Percentiles rank a stretch among this genome's conserved stretches.
Evolutionary conservation across 2,329 filamentous ascomycete species (phyloP).

Genomic region (Xylaria digitata): DNA sequence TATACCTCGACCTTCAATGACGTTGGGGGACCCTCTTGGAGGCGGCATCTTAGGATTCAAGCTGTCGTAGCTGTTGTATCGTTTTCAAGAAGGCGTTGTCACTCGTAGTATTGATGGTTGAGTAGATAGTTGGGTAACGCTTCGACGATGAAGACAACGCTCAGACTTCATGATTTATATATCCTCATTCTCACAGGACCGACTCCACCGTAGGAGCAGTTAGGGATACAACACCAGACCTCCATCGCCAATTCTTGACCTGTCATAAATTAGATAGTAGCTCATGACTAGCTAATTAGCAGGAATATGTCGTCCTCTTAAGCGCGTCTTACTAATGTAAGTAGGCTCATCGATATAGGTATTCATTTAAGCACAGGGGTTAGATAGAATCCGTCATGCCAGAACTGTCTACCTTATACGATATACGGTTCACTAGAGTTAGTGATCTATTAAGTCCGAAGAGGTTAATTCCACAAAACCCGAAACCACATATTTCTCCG

Average conservation of each 20-base stretch:
- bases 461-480: constrained; percentile 3
- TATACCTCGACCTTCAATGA: constrained; percentile 44
- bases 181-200: background rate
- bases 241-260: too few species aligned
- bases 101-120: background rate
- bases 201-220: background rate
- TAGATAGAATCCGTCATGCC: background rate
- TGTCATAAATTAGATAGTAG: too few species aligned
- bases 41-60: constrained; percentile 41
- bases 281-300: too few species aligned
- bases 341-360: too few species aligned
- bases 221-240: too few species aligned
- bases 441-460: constrained; percentile 9
- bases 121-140: background rate
- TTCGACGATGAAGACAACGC: background rate
- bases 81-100: background rate
- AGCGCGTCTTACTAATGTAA: too few species aligned
- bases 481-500: constrained; percentile 12
- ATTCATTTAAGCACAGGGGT: background rate
- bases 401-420: too few species aligned
- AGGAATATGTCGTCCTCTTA: too few species aligned
- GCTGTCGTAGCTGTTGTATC: background rate
- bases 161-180: constrained; percentile 15
- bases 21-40: constrained; percentile 42
- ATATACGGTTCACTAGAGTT: background rate